Conservation (phyloP, 208 protist species). For the Trypanosoma brucei region DNA sequence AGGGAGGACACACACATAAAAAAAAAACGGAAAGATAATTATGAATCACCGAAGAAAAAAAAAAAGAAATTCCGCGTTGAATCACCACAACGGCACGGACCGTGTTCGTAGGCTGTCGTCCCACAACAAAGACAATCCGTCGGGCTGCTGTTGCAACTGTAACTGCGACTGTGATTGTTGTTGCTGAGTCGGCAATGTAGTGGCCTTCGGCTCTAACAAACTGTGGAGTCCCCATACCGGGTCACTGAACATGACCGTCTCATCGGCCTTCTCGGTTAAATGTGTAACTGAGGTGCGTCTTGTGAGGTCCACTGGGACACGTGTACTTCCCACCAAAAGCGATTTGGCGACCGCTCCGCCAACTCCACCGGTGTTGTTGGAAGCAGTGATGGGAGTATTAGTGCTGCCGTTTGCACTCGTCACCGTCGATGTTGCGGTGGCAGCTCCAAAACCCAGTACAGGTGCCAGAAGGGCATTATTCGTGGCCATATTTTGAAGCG, state of each 20-base stretch:
- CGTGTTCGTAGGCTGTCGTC: conserved; percentile 3
- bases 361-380: neutral
- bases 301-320: conserved; percentile 11
- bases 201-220: conserved; percentile 1
- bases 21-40: neutral
- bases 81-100: conserved; percentile 10
- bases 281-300: conserved; percentile 2
- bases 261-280: conserved; percentile 11
- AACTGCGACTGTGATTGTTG: neutral
- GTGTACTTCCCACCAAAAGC: neutral
- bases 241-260: conserved; percentile 21
- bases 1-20: conserved; percentile 1
- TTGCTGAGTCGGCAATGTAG: neutral
- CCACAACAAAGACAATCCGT: conserved; percentile 15
- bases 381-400: neutral
- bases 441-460: conserved; percentile 17
- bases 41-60: neutral
- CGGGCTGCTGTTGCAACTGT: conserved; percentile 5
- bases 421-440: conserved; percentile 1
- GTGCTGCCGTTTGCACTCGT: conserved; percentile 2
- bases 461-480: conserved; percentile 32
- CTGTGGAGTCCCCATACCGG: conserved; percentile 20
- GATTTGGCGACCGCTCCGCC: neutral
- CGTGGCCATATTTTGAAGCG: conserved; percentile 32
- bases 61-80: neutral